These are phyloP conservation scores for Fistulinella cinereoalba DNA, from an alignment of 1,284 basidiomycete genomes.

Conservation along the genomic window DNA sequence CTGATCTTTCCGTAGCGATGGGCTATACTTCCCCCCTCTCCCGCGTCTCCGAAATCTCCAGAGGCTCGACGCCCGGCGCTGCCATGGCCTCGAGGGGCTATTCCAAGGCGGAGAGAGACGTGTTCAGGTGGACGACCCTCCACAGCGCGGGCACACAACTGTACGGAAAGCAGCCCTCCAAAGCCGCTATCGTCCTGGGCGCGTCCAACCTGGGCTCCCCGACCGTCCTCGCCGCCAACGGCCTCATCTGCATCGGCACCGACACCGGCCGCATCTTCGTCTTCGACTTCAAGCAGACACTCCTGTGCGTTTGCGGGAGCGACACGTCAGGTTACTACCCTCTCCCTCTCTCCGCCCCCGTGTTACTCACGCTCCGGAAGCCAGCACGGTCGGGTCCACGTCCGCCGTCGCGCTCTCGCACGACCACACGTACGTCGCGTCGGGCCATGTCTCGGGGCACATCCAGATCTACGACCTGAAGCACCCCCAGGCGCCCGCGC, in stretches of 20 bases:
- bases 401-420: constrained; percentile 89
- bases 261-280: constrained; percentile 76
- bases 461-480: constrained; percentile 87
- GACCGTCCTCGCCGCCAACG: constrained; percentile 82
- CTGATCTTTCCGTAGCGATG: constrained; percentile 41
- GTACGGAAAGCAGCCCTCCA: constrained; percentile 52
- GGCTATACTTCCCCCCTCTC: constrained; percentile 56
- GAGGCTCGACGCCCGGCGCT: constrained; percentile 52
- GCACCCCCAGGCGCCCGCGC: constrained; percentile 59
- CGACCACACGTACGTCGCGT: constrained; percentile 91
- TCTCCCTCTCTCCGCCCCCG: constrained; percentile 2
- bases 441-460: constrained; percentile 84
- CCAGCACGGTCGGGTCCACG: constrained; percentile 70
- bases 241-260: constrained; percentile 88
- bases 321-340: constrained; percentile 57
- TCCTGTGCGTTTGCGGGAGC: constrained; percentile 76
- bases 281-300: constrained; percentile 88
- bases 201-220: constrained; percentile 60
- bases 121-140: constrained; percentile 80
- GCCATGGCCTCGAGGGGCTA: constrained; percentile 27
- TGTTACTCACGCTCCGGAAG: constrained; percentile 39
- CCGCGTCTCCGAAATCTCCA: constrained; percentile 69
- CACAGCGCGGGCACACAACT: constrained; percentile 54
- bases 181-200: constrained; percentile 61
- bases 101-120: constrained; percentile 45